Evolutionary conservation across 1,139 yeast species (phyloP), one percentile per base, ranked within the genome.

Genomic region (Kodamaea fungicola): DNA sequence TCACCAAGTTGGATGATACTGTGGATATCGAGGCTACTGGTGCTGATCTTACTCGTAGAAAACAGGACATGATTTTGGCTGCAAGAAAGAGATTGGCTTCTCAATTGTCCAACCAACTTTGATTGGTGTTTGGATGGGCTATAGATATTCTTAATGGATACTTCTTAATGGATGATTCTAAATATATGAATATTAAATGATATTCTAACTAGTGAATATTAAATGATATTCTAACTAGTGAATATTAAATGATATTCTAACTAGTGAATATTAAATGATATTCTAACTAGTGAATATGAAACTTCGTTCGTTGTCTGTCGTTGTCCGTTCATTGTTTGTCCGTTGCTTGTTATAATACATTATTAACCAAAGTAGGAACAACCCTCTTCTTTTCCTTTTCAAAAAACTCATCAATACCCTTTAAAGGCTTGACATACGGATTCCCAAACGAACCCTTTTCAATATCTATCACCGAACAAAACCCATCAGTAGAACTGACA

Each of bases 401-500:
- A 28, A 41, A 42, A 10, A 45, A 41, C 9, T 29, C 34, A 36
- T 37, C 41, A 7, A 42, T 42, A 5, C 39, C 38, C 12, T 23
- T 23, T 23, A n/a, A 8, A n/a, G 9, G 26, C 26, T 8, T 23
- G 10, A 8, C 28, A 8, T 31, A 22, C 31, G 12, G 13, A 13
- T 31, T 66, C 1, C 95, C 95, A 35, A 86, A 71, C 13, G 73
- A 69, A 1, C 62, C 72, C 2, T 59, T 55, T 3, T 71, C 74
- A 41, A 86, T 78, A 5, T 64, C 59, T 2, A 88, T 59, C 29
- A 74, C 72, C 1, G 96, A 84, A 50, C 97, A 86, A 53, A 88
- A 90, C 16, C 98, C 98, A 59, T 94, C 99, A 0, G 95, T 84
- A 0, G 97, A 86, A n/a, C 95, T 79, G 24, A 84, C 73, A 45